Base-by-base conservation (phyloP, 73 alveolate species). In the Stentor roeselii region DNA sequence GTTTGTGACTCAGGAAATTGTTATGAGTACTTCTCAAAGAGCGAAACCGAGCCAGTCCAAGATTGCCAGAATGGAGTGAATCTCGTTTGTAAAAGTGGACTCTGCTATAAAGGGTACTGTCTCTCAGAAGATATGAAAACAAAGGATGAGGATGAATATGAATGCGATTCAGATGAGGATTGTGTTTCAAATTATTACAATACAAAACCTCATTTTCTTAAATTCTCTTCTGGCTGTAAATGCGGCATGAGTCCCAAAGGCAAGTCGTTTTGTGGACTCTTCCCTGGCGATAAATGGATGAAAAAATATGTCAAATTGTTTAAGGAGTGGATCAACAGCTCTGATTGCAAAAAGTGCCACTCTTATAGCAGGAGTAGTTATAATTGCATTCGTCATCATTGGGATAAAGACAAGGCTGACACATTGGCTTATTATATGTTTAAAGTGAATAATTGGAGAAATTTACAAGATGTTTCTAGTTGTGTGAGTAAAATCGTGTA, bases 11-110 rank as follows among this genome's bases (percentile, higher is more conserved):
- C 21, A 27, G 42, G 37, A 21, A 2, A 21, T 1, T 67, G 80
- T 32, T 67, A 67, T 67, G 41, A 67, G 27, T 67, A 67, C 37
- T 67, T 30, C 27, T 67, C 80, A 30, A 67, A 32, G 41, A 40
- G 37, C 21, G 80, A 67, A 67, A 40, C 50, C 1, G 3, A 30
- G 21, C 14, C n/a, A 21, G 80, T 67, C 6, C 30, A 21, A 2
- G 34, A 67, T 34, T 67, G 80, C 41, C 15, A 15, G 2, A 21
- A 67, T 21, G 41, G 41, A 27, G 80, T 21, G 14, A 67, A 34
- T 2, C 34, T 67, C 14, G 11, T 67, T 15, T 67, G 80, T 67
- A 40, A 21, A 67, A 67, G 80, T 32, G 37, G 41, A 27, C 0
- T 67, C 27, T 67, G 80, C 34, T 1, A 21, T 21, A 32, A 67